These are phyloP conservation scores for Thalassiosira pacifica DNA, from an alignment of 352 stramenopile genomes.

Conservation along the genomic window DNA sequence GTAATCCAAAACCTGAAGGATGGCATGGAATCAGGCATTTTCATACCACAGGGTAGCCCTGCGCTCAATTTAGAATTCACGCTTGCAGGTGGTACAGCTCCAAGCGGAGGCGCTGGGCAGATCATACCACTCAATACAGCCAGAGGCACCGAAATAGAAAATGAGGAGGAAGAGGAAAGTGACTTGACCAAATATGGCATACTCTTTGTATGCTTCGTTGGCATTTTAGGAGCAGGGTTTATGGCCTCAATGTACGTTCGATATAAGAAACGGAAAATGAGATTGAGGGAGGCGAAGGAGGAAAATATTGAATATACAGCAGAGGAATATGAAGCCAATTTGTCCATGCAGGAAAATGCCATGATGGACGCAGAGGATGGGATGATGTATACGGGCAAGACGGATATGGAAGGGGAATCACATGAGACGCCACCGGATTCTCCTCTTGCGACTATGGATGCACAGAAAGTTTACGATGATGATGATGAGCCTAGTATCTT, in stretches of 20 bases:
- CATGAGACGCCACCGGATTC: neutral
- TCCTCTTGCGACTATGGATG: neutral
- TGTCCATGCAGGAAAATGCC: conserved; percentile 14
- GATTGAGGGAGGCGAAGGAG: neutral
- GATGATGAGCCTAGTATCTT: neutral
- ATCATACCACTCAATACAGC: conserved; percentile 34
- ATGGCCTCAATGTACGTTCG: conserved; percentile 19
- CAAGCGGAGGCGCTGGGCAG: neutral
- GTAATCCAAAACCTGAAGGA: conserved; percentile 19
- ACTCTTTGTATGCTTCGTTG: conserved; percentile 54
- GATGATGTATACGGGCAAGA: conserved; percentile 8
- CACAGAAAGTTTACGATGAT: neutral
- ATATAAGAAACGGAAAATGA: conserved; percentile 31
- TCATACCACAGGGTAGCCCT: conserved; percentile 24
- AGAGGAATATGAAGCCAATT: conserved; percentile 26
- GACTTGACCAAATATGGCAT: conserved; percentile 49
- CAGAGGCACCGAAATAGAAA: conserved; percentile 15
- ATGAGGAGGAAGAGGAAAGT: conserved; percentile 17
- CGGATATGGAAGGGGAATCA: neutral
- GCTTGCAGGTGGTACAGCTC: neutral
- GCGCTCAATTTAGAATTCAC: conserved; percentile 45
- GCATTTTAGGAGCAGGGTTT: conserved; percentile 41
- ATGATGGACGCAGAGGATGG: too few relatives aligned
- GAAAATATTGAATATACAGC: neutral
- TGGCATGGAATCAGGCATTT: conserved; percentile 40